Evolutionary conservation across 768 basidiomycete genomes (phyloP).

Genomic region (Mycena epipterygia): DNA sequence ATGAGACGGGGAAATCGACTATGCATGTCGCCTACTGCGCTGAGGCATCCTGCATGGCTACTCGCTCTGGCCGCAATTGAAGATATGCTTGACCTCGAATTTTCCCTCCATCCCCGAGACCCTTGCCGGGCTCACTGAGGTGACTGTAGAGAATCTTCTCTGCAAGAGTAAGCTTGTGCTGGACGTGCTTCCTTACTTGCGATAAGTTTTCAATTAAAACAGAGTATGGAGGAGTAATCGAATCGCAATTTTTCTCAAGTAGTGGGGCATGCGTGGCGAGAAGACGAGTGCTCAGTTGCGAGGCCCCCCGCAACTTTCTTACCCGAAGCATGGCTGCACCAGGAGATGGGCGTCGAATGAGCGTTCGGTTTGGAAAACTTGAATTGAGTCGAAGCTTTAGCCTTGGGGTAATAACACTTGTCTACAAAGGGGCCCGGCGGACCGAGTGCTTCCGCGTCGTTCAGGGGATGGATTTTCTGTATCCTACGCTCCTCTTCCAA

Average conservation of each 20-base stretch:
- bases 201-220: conserved; percentile 78
- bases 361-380: neutral
- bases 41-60: conserved; percentile 97
- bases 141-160: conserved; percentile 99
- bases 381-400: neutral
- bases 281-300: conserved; percentile 26
- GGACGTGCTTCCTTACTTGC: conserved; percentile 76
- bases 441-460: no score
- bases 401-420: no score
- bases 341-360: neutral
- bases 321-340: conserved; percentile 10
- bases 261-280: conserved; percentile 56
- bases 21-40: conserved; percentile 74
- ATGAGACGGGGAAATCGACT: conserved; percentile 18
- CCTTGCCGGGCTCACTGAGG: conserved; percentile 82
- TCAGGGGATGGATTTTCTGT: no score
- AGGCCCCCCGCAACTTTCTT: neutral
- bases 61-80: conserved; percentile 91
- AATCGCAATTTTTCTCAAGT: conserved; percentile 58
- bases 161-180: conserved; percentile 90
- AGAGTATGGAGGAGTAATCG: conserved; percentile 90
- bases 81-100: conserved; percentile 91
- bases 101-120: conserved; percentile 71
- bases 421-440: neutral
- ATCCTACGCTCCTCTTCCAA: no score